These are phyloP conservation scores for Coniochaeta sp. DNA, from an alignment of 2,329 filamentous ascomycete species.

Conservation along the genomic window DNA sequence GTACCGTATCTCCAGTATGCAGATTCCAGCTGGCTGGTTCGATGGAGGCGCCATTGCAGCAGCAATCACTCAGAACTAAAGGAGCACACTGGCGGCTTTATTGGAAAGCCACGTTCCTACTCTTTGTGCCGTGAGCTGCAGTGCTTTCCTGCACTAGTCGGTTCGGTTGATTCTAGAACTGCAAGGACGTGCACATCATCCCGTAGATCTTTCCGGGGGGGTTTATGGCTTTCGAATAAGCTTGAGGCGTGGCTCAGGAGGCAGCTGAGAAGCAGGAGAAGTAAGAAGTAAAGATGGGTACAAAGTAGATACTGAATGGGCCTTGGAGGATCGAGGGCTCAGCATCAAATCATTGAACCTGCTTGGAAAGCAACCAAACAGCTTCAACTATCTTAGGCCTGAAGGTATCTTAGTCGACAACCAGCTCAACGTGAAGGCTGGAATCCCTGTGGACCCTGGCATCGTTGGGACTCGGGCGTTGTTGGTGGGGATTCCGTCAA, in stretches of 20 bases:
- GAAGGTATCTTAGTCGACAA: too few species aligned
- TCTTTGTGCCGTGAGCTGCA: neutral
- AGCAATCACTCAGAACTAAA: neutral
- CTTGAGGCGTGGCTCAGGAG: neutral
- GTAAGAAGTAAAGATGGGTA: neutral
- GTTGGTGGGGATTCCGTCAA: neutral
- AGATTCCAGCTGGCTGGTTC: neutral
- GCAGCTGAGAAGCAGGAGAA: neutral
- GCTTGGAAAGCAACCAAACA: neutral
- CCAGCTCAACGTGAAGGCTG: neutral
- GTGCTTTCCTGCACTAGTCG: neutral
- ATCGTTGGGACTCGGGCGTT: neutral
- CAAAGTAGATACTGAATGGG: neutral
- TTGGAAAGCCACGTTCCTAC: neutral
- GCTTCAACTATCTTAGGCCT: too few species aligned
- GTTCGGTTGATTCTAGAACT: neutral
- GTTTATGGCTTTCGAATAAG: neutral
- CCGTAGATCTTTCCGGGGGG: neutral
- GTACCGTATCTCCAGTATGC: neutral
- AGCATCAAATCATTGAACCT: neutral
- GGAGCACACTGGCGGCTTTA: too few species aligned
- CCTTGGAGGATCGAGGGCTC: neutral
- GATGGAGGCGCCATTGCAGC: neutral
- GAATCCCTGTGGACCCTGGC: neutral
- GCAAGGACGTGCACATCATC: neutral